Percentiles rank a stretch among this genome's conserved stretches.
phyloP scores from a whole-genome alignment of 2,329 filamentous ascomycete genomes.

The Calonectria naviculata region DNA sequence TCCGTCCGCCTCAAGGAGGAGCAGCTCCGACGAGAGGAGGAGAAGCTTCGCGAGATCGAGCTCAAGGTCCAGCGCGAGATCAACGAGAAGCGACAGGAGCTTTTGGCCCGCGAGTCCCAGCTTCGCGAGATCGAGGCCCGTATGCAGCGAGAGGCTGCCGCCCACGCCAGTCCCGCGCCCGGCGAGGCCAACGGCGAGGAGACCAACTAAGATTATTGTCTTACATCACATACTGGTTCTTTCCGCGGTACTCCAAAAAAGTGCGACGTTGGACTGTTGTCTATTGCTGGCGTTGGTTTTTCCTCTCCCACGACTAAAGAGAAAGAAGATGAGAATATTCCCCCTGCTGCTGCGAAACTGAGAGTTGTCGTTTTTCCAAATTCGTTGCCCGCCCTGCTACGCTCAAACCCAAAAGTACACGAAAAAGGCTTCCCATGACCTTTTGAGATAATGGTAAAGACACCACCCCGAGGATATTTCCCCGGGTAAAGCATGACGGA shows the following conservation, averaged over 20 bases:
- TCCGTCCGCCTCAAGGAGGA: slow-evolving; percentile 99
- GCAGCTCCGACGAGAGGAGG: slow-evolving; percentile 97
- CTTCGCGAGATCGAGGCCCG: slow-evolving; percentile 98
- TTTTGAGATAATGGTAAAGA: slow-evolving; percentile 46
- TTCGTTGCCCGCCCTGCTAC: slow-evolving; percentile 46
- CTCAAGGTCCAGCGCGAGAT: slow-evolving; percentile 99
- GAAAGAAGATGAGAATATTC: slow-evolving; percentile 56
- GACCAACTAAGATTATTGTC: slow-evolving; percentile 55
- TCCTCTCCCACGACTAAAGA: slow-evolving; percentile 54
- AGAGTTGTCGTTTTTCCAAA: slow-evolving; percentile 48
- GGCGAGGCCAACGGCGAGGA: slow-evolving; percentile 67
- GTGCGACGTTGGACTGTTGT: slow-evolving; percentile 58
- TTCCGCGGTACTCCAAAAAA: slow-evolving; percentile 47
- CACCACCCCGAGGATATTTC: slow-evolving; percentile 20
- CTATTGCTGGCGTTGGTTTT: slow-evolving; percentile 62
- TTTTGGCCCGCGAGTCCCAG: slow-evolving; percentile 96
- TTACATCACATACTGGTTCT: slow-evolving; percentile 43
- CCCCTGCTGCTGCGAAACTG: slow-evolving; percentile 52
- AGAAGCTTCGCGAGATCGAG: slow-evolving; percentile 99
- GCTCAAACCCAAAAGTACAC: slow-evolving; percentile 16
- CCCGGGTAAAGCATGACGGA: slow-evolving; percentile 25
- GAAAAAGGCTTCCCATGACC: slow-evolving; percentile 39
- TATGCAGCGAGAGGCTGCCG: slow-evolving; percentile 88
- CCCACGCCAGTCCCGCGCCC: slow-evolving; percentile 52
- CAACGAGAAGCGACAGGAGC: slow-evolving; percentile 99